Conservation (phyloP, 78 protist species). For the Goniomonas avonlea region DNA sequence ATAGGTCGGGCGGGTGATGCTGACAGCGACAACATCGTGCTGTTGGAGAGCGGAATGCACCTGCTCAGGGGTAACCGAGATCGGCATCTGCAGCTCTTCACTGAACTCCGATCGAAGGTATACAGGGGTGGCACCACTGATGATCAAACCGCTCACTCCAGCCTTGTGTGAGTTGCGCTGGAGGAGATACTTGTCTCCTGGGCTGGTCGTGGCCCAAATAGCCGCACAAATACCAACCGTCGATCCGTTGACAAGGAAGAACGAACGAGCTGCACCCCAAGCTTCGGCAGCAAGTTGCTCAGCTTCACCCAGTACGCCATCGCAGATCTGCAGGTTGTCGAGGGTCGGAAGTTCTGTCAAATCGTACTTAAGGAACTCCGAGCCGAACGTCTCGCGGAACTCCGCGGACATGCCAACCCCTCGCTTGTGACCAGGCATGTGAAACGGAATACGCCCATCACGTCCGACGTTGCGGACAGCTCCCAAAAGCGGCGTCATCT, state of each 20-base stretch:
- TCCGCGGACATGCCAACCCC: too few relatives aligned
- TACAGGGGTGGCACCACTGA: too few relatives aligned
- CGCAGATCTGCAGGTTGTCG: slow-evolving; percentile 15
- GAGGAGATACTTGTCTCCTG: not conserved
- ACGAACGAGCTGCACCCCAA: not conserved
- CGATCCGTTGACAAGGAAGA: slow-evolving; percentile 18
- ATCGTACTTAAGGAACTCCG: not conserved
- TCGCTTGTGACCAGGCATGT: too few relatives aligned
- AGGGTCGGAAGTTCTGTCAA: slow-evolving; percentile 8
- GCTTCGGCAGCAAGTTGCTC: not conserved
- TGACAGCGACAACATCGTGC: too few relatives aligned
- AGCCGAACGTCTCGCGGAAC: not conserved
- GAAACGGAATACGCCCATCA: not conserved
- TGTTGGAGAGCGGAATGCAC: not conserved
- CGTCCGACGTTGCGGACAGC: not conserved
- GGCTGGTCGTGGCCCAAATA: not conserved
- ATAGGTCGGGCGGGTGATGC: not conserved
- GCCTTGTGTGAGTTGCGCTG: slow-evolving; percentile 15
- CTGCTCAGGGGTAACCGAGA: too few relatives aligned
- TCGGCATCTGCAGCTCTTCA: too few relatives aligned
- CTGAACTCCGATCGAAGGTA: too few relatives aligned
- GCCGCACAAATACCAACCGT: not conserved
- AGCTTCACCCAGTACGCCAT: not conserved
- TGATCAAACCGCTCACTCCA: too few relatives aligned
- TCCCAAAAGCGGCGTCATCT: not conserved